Conservation (phyloP, 129 eudicot species). For the Oenanthe sinensis region DNA sequence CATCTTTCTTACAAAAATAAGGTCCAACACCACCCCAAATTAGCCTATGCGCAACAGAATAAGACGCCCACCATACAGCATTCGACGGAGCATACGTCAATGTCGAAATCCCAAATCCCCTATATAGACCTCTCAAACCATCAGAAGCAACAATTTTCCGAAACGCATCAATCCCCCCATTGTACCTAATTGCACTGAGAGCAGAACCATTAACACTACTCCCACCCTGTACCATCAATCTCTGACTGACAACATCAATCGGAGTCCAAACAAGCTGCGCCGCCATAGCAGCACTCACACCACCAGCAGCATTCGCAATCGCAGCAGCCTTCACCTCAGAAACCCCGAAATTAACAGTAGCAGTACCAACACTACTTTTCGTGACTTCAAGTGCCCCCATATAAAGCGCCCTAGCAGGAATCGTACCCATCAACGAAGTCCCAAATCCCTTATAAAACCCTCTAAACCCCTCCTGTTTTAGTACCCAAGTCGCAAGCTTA, state of each 20-base stretch:
- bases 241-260: constrained; percentile 86
- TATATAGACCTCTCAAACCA: constrained; percentile 63
- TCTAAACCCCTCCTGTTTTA: constrained; percentile 48
- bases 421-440: constrained; percentile 78
- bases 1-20: constrained; percentile 41
- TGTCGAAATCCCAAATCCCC: constrained; percentile 82
- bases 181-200: constrained; percentile 32
- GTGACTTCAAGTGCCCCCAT: constrained; percentile 90
- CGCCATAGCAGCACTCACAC: constrained; percentile 79
- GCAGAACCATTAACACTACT: constrained; percentile 5
- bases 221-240: constrained; percentile 76
- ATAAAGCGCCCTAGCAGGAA: constrained; percentile 82
- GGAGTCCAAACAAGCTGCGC: constrained; percentile 96
- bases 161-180: constrained; percentile 71
- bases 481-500: constrained; percentile 40
- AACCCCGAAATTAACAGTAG: constrained; percentile 50
- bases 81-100: constrained; percentile 86
- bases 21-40: constrained; percentile 62
- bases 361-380: constrained; percentile 70
- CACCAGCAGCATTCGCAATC: constrained; percentile 76
- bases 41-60: constrained; percentile 48
- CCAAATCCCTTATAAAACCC: constrained; percentile 82
- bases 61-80: constrained; percentile 94
- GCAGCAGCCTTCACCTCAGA: constrained; percentile 58
- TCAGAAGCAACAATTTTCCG: constrained; percentile 49